A percentile compares a stretch with the other conserved stretches of the same genome.
phyloP scores from a whole-genome alignment of 177 flowering plant genomes.

The Tripterygium wilfordii region DNA sequence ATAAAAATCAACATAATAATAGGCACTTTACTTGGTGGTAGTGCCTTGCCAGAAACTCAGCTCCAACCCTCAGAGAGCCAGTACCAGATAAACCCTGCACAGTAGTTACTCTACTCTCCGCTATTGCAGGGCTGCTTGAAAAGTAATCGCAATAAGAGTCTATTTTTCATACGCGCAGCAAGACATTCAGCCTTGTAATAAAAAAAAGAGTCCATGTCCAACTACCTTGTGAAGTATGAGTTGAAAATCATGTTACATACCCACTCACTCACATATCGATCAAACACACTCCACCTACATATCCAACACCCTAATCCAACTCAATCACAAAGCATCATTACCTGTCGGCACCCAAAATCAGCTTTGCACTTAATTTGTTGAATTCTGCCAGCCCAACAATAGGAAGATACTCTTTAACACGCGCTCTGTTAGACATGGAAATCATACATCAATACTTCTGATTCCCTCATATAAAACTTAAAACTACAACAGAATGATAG shows the following conservation, averaged over 20 bases:
- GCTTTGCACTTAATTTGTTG: slow-evolving; percentile 90
- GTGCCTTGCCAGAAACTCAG: slow-evolving; percentile 86
- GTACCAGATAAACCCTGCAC: slow-evolving; percentile 95
- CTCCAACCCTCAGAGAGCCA: slow-evolving; percentile 95
- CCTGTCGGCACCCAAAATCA: slow-evolving; percentile 94
- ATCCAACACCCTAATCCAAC: not conserved
- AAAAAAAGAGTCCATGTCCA: not conserved
- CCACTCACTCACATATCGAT: too few species aligned
- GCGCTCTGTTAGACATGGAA: slow-evolving; percentile 45
- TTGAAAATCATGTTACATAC: too few species aligned
- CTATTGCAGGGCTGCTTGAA: slow-evolving; percentile 72
- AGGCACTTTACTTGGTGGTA: slow-evolving; percentile 59
- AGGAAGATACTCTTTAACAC: slow-evolving; percentile 87
- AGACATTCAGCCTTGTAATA: not conserved
- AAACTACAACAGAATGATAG: not conserved
- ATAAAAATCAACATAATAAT: too few species aligned
- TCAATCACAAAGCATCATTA: slow-evolving; percentile 10
- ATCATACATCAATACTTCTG: not conserved
- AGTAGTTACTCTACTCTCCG: slow-evolving; percentile 78
- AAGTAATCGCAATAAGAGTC: slow-evolving; percentile 4
- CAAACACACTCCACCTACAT: too few species aligned
- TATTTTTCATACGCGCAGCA: not conserved
- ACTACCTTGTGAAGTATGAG: not conserved
- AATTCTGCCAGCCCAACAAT: slow-evolving; percentile 89
- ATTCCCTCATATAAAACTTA: not conserved